Evolutionary conservation across 805 yeast species (phyloP), one percentile per base, ranked within the genome.

Genomic region (Candida ascalaphidarum): DNA sequence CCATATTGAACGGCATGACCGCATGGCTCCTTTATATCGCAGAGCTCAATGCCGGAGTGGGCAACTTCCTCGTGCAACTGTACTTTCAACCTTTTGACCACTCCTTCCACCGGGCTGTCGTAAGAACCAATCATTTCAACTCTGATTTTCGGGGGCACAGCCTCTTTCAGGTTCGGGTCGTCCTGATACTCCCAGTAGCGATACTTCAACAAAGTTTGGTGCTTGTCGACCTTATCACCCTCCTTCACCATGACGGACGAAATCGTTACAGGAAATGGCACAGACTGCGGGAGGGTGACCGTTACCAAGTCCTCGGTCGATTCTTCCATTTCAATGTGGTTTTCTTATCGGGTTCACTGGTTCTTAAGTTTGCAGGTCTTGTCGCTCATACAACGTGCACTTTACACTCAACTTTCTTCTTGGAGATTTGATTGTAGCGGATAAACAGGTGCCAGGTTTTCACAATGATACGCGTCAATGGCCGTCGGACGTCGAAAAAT

Each of bases 1-100:
- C 94, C 95, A 47, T 80, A 92, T 41, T 92, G 96, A 16, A 92
- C 86, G 2, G 89, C 74, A 54, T 92, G 98, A 9, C 84, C 68
- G 46, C 98, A 92, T 0, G 94, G 85, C 48, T 94, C 96, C 23
- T 61, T 54, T 11, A 89, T 65, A 22, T 62, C 58, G 17, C 77
- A 65, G 10, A 89, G 58, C 3, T 59, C 59, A 6, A 48, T 43
- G 3, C 58, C 59, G 15, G 49, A 32, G 31, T 71, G 72, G 20
- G 64, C 61, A 11, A 89, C 60, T 37, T 71, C 76, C 41, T 82
- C 85, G 22, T 81, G 79, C 1, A 61, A 60, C 6, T 55, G 50
- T 4, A 84, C 65, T 14, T 55, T 43, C 37, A 86, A 58, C 8
- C 55, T 44, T 6, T 59, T 52, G 3, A 92, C 55, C 22, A 61